These are phyloP conservation scores for Ganoderma leucocontextum DNA, from an alignment of 1,284 basidiomycete species.

Conservation along the genomic window DNA sequence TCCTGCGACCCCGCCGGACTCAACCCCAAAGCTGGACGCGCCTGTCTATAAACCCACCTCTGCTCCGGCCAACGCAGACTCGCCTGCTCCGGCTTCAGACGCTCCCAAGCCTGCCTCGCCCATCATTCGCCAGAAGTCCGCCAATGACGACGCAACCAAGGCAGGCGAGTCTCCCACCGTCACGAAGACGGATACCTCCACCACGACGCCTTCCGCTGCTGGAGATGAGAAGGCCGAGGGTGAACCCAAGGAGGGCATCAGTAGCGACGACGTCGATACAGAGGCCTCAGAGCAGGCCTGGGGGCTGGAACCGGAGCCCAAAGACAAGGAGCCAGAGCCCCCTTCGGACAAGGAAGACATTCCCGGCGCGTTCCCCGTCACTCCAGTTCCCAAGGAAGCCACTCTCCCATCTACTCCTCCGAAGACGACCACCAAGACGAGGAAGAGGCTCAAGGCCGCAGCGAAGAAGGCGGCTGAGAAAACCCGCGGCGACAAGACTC, in stretches of 20 bases:
- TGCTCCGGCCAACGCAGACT: neutral
- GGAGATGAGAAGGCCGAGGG: neutral
- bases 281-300: neutral
- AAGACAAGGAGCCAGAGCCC: neutral
- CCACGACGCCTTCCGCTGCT: neutral
- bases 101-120: neutral
- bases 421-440: neutral
- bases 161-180: neutral
- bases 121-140: neutral
- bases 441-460: conserved; percentile 1
- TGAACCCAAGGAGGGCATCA: neutral
- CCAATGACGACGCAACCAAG: neutral
- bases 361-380: conserved; percentile 22
- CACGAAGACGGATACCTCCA: neutral
- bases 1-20: neutral
- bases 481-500: neutral
- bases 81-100: neutral
- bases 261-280: neutral
- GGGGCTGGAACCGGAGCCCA: neutral
- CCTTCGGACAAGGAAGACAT: conserved; percentile 18
- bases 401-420: conserved; percentile 15
- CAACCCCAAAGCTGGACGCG: neutral
- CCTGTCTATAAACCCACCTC: neutral
- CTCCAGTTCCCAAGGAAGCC: conserved; percentile 6
- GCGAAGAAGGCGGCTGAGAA: conserved; percentile 9